phyloP scores from a whole-genome alignment of 139 green algal genomes.

The Chara braunii region DNA sequence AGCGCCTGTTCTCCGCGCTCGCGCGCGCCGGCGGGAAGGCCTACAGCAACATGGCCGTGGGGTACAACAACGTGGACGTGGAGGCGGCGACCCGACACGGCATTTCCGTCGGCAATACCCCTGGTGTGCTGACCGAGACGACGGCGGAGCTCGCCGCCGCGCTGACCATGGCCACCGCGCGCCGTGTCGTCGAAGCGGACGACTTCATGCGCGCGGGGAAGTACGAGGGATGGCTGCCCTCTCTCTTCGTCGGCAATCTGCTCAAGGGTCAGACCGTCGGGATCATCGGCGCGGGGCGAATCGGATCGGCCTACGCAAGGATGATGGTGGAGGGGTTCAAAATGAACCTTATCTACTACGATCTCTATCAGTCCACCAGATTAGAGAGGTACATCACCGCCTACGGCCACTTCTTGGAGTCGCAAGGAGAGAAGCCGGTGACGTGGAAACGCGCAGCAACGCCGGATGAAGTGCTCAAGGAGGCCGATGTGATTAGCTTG shows the following conservation, averaged over 20 bases:
- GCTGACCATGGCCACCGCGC: slow-evolving; percentile 82
- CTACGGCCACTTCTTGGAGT: slow-evolving; percentile 77
- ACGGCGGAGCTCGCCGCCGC: slow-evolving; percentile 91
- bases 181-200: slow-evolving; percentile 87
- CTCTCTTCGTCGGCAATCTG: slow-evolving; percentile 82
- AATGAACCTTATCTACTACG: slow-evolving; percentile 96
- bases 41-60: slow-evolving; percentile 96
- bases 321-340: slow-evolving; percentile 99
- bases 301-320: slow-evolving; percentile 84
- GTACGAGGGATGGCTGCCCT: slow-evolving; percentile 94
- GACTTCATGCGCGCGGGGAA: slow-evolving; percentile 88
- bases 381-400: slow-evolving; percentile 58
- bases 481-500: slow-evolving; percentile 71
- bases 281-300: slow-evolving; percentile 89
- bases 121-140: slow-evolving; percentile 64
- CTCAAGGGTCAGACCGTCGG: slow-evolving; percentile 88
- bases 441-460: slow-evolving; percentile 61
- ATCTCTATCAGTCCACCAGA: slow-evolving; percentile 70
- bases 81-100: slow-evolving; percentile 71
- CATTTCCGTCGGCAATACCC: slow-evolving; percentile 95
- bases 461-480: slow-evolving; percentile 83
- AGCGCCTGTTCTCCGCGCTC: slow-evolving; percentile 83
- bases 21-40: slow-evolving; percentile 72
- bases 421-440: slow-evolving; percentile 51
- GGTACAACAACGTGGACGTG: slow-evolving; percentile 97